Evolutionary conservation across 805 yeast genomes (phyloP).

Genomic region (Kodamaea fukazawae): DNA sequence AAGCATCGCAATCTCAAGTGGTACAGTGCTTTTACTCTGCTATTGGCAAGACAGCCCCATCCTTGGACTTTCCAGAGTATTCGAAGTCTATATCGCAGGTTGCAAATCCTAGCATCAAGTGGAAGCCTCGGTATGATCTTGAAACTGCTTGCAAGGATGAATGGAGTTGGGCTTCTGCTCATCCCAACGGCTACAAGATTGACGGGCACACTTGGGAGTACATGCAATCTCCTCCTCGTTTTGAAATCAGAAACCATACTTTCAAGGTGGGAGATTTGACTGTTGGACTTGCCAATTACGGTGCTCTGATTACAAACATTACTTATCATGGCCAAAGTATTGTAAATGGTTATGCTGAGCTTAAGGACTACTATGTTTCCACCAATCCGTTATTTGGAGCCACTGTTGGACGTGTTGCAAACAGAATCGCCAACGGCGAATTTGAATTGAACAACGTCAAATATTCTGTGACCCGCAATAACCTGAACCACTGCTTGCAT

Average conservation of each 20-base stretch:
- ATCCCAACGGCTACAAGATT: constrained; percentile 58
- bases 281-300: constrained; percentile 47
- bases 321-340: constrained; percentile 37
- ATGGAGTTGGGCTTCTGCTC: constrained; percentile 73
- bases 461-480: constrained; percentile 44
- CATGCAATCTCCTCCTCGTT: constrained; percentile 21
- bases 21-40: not conserved
- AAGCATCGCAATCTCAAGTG: not conserved
- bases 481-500: constrained; percentile 46
- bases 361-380: constrained; percentile 25
- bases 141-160: constrained; percentile 67
- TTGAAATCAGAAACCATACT: constrained; percentile 35
- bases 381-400: constrained; percentile 59
- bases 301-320: constrained; percentile 49
- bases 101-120: constrained; percentile 33
- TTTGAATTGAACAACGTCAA: constrained; percentile 40
- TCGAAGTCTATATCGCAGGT: no score
- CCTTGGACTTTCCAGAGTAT: no score
- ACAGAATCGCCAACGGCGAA: constrained; percentile 49
- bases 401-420: constrained; percentile 64
- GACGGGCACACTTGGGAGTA: constrained; percentile 33
- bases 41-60: not conserved
- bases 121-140: constrained; percentile 57
- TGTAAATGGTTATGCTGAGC: constrained; percentile 38
- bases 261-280: constrained; percentile 31